Base-by-base conservation (phyloP, 192 early-diverging fungal species). In the Umbelopsis sp. region DNA sequence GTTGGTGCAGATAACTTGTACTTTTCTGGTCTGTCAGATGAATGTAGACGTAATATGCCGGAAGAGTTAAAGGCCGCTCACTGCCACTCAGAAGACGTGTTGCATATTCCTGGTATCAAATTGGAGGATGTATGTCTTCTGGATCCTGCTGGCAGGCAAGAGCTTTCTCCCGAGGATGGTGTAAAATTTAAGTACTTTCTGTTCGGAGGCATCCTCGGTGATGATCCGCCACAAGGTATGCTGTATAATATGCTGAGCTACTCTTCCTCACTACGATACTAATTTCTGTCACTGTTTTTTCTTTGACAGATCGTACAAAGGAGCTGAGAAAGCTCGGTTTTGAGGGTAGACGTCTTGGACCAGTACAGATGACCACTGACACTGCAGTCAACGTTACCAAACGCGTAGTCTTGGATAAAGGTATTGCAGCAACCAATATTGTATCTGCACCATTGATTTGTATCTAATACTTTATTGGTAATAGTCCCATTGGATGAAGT, bases 281-380 rank as follows among this genome's bases (percentile, higher is more conserved):
- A n/a, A n/a, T n/a, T n/a, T n/a, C n/a, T n/a, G n/a, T n/a, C n/a
- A n/a, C n/a, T n/a, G n/a, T n/a, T n/a, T n/a, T n/a, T n/a, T n/a
- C n/a, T n/a, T 49, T n/a, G 10, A 16, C 68, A 83, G 82, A 85
- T 80, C 78, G 86, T 16, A 85, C 88, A 37, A 74, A 79, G 64
- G 82, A 88, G 52, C 75, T 94, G 50, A 81, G 93, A 71, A 78
- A 82, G 64, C 78, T 88, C 5, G 92, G 91, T 35, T 93, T 93
- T 73, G 81, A 81, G 20, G 84, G 83, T 13, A 82, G 93, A 49
- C 90, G 90, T 50, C 80, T 94, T 70, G 93, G 92, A 20, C 75
- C 85, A 2, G 78, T 90, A 15, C 93, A 94, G 72, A 94, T 94
- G 93, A 93, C 93, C 33, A 94, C 93, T 2, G 93, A 94, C 52